phyloP scores from a whole-genome alignment of 345 rosid genomes.

The Corchorus capsularis region DNA sequence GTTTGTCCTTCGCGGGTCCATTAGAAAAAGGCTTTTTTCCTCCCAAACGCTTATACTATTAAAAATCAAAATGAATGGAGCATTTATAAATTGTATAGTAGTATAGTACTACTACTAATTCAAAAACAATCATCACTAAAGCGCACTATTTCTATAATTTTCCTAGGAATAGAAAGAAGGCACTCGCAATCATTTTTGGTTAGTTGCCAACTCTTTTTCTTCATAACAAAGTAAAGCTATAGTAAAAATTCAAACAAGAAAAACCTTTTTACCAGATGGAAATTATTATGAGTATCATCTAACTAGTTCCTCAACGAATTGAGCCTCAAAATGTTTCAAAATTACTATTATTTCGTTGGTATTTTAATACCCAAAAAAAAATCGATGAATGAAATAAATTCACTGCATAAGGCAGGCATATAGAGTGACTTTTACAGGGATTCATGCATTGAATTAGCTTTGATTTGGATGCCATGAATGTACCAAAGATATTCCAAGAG shows the following conservation, averaged over 20 bases:
- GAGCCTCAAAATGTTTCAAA: too few relatives aligned
- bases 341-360: too few relatives aligned
- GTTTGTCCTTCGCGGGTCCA: not conserved
- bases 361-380: too few relatives aligned
- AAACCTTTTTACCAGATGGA: not conserved
- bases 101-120: not conserved
- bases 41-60: not conserved
- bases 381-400: too few relatives aligned
- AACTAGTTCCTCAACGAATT: too few relatives aligned
- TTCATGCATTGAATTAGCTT: too few relatives aligned
- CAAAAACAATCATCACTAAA: not conserved
- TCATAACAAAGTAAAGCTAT: not conserved
- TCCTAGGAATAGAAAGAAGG: not conserved
- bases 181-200: not conserved
- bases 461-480: too few relatives aligned
- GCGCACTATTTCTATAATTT: not conserved
- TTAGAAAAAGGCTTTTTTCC: not conserved
- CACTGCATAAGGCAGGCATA: too few relatives aligned
- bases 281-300: too few relatives aligned
- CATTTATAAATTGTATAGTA: not conserved
- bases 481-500: too few relatives aligned
- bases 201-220: not conserved
- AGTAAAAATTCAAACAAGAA: not conserved
- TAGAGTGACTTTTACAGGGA: too few relatives aligned
- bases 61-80: not conserved